Evolutionary conservation across 495 filamentous ascomycete species (phyloP).

Genomic region (Astrocystis sublimbata): DNA sequence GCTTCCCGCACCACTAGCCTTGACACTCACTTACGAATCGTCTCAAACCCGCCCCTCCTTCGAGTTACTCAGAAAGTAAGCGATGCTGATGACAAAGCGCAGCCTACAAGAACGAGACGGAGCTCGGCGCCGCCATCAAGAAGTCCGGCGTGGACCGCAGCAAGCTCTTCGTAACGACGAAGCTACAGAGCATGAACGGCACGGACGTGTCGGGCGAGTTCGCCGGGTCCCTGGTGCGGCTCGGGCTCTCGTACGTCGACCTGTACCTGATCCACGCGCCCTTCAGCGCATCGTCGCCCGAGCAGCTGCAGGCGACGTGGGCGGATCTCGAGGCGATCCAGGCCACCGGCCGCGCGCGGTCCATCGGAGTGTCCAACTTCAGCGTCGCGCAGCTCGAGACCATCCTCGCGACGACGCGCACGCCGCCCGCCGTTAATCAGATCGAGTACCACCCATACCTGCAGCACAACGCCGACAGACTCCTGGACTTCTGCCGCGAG

Average conservation of each 20-base stretch:
- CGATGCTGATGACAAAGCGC: not conserved
- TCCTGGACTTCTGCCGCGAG: conserved; percentile 65
- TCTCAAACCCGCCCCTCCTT: not conserved
- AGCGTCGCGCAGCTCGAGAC: conserved; percentile 65
- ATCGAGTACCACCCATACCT: conserved; percentile 89
- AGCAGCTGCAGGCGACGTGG: conserved; percentile 71
- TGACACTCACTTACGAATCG: not conserved
- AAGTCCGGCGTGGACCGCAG: conserved; percentile 64
- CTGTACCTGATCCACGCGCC: conserved; percentile 82
- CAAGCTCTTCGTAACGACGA: conserved; percentile 76
- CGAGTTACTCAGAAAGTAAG: not conserved
- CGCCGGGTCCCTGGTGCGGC: conserved; percentile 67
- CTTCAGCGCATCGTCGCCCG: conserved; percentile 63
- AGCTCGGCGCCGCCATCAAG: conserved; percentile 73
- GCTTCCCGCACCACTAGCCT: not conserved
- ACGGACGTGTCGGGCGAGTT: conserved; percentile 66
- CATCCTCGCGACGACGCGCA: conserved; percentile 63
- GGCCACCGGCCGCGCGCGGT: conserved; percentile 66
- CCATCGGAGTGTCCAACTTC: conserved; percentile 87
- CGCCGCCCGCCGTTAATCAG: conserved; percentile 75
- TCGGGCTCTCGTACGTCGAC: conserved; percentile 80
- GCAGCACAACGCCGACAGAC: conserved; percentile 56
- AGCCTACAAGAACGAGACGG: conserved; percentile 79
- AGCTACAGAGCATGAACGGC: conserved; percentile 59
- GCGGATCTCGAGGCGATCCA: conserved; percentile 74